phyloP scores from a whole-genome alignment of 1,284 basidiomycete genomes.

The Lentinus polychrous region DNA sequence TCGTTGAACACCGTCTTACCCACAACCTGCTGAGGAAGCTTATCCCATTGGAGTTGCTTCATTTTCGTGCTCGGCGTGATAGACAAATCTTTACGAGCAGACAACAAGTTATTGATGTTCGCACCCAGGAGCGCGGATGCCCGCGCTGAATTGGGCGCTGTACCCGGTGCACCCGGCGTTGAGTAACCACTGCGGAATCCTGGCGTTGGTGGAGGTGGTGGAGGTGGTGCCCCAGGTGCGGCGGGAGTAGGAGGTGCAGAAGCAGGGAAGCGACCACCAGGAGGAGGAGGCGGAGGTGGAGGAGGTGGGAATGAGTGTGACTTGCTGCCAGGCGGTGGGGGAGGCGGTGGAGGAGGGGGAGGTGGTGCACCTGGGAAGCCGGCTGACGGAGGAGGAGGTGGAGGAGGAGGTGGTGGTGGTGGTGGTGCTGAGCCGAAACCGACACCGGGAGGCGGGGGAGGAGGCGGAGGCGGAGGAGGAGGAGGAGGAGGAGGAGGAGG shows the following conservation, averaged over 20 bases:
- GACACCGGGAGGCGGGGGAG: slow-evolving; percentile 20
- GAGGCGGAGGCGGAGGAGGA: slow-evolving; percentile 23
- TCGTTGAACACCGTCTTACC: slow-evolving; percentile 79
- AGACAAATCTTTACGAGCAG: slow-evolving; percentile 78
- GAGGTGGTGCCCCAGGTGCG: slow-evolving; percentile 21
- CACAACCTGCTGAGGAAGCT: slow-evolving; percentile 82
- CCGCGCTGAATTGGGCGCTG: slow-evolving; percentile 45
- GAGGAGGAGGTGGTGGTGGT: slow-evolving; percentile 28
- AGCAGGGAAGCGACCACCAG: slow-evolving; percentile 18
- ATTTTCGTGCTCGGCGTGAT: slow-evolving; percentile 86
- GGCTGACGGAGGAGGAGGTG: slow-evolving; percentile 31
- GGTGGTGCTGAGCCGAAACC: slow-evolving; percentile 15
- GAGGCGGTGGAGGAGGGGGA: slow-evolving; percentile 26
- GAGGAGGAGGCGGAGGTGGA: slow-evolving; percentile 34
- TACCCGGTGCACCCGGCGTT: slow-evolving; percentile 29
- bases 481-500: slow-evolving; percentile 26
- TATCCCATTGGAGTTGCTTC: slow-evolving; percentile 99
- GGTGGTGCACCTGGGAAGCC: slow-evolving; percentile 18
- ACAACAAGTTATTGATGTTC: slow-evolving; percentile 47
- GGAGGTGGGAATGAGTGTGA: slow-evolving; percentile 14
- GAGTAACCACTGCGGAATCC: slow-evolving; percentile 31
- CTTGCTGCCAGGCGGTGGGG: slow-evolving; percentile 7
- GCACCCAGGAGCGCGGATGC: slow-evolving; percentile 54
- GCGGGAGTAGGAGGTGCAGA: slow-evolving; percentile 14
- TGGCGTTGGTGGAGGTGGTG: slow-evolving; percentile 27